These are phyloP conservation scores for Vishniacozyma victoriae DNA, from an alignment of 768 basidiomycete species.

Conservation along the genomic window DNA sequence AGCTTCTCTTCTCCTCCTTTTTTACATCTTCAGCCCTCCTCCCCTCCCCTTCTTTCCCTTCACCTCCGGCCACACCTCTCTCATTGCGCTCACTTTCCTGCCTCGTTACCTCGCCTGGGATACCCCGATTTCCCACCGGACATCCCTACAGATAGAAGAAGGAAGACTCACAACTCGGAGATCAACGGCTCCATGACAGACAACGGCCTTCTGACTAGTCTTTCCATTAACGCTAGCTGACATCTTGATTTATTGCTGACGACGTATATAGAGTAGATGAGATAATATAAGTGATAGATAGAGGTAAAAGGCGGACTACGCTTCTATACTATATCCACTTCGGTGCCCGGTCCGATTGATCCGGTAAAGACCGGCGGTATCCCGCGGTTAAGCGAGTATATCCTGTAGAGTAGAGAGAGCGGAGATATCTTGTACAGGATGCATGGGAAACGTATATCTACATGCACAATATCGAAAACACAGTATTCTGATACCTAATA, in stretches of 20 bases:
- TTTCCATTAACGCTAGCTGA: slow-evolving; percentile 8
- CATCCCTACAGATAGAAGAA: neutral
- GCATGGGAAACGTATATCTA: too few relatives aligned
- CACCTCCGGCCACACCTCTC: neutral
- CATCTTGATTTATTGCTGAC: too few relatives aligned
- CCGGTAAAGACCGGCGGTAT: neutral
- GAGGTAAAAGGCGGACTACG: too few relatives aligned
- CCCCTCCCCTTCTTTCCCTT: neutral
- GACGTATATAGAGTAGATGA: too few relatives aligned
- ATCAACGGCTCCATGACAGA: slow-evolving; percentile 78
- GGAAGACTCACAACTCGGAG: slow-evolving; percentile 57
- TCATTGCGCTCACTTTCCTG: too few relatives aligned
- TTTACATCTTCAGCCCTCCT: neutral
- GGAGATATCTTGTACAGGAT: too few relatives aligned
- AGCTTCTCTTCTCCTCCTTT: neutral
- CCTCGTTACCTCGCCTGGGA: too few relatives aligned
- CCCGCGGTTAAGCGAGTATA: neutral
- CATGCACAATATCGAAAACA: too few relatives aligned
- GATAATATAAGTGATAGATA: too few relatives aligned
- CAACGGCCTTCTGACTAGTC: slow-evolving; percentile 60
- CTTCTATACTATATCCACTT: neutral
- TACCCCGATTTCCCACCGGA: neutral
- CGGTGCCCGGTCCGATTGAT: neutral
- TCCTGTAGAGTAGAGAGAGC: too few relatives aligned
- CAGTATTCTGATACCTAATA: too few relatives aligned